These are phyloP conservation scores for Hansenula lynferdii DNA, from an alignment of 1,139 yeast species.

Conservation along the genomic window DNA sequence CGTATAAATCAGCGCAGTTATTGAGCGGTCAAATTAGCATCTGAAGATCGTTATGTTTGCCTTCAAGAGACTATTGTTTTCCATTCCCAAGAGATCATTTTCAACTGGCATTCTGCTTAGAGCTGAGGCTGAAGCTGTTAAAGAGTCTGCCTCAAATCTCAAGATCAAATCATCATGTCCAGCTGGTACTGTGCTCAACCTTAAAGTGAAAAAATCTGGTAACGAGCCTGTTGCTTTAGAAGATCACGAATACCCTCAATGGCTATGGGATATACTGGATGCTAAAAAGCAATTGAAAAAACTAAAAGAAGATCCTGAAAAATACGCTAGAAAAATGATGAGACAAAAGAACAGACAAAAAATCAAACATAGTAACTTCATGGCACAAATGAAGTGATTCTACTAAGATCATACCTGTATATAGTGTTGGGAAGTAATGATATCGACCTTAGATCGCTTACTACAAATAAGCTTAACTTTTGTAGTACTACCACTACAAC, in stretches of 20 bases:
- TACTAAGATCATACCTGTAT: too few relatives aligned
- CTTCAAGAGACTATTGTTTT: neutral
- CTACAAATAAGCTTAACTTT: too few relatives aligned
- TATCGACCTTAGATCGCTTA: too few relatives aligned
- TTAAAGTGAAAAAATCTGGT: constrained; percentile 73
- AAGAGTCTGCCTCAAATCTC: constrained; percentile 10
- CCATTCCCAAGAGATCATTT: constrained; percentile 11
- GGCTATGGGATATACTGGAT: constrained; percentile 92
- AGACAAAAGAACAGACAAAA: constrained; percentile 61
- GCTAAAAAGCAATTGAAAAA: constrained; percentile 47
- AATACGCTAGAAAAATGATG: constrained; percentile 63
- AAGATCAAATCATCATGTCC: constrained; percentile 37
- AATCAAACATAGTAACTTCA: constrained; percentile 78
- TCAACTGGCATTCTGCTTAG: constrained; percentile 12
- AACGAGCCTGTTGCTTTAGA: constrained; percentile 88
- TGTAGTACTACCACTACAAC: neutral
- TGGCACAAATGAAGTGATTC: constrained; percentile 39
- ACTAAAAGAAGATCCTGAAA: constrained; percentile 57
- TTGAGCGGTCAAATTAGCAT: too few relatives aligned
- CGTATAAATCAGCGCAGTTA: too few relatives aligned
- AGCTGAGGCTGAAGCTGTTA: constrained; percentile 6
- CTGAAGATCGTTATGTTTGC: neutral
- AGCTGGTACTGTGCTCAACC: constrained; percentile 79
- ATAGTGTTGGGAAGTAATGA: too few relatives aligned
- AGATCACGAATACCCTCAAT: constrained; percentile 86